Conservation (phyloP, 2,329 filamentous ascomycete genomes). For the Neurospora sp. region DNA sequence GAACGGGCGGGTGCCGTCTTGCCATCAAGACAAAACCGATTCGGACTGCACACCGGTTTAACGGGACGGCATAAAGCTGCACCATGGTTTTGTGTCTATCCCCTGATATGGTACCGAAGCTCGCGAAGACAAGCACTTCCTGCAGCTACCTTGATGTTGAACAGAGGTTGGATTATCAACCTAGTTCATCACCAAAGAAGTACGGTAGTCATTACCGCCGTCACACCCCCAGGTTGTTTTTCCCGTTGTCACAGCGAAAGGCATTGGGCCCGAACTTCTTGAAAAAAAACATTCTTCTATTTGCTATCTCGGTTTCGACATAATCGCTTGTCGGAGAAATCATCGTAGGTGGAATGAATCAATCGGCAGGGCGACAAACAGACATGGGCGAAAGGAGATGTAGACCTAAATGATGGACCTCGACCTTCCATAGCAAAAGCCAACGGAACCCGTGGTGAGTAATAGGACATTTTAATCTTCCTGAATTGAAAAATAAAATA, state of each 20-base stretch:
- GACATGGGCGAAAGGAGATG: constrained; percentile 27
- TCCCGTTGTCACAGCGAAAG: not conserved
- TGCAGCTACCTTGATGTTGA: not conserved
- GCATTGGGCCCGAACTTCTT: not conserved
- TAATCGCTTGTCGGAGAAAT: not conserved
- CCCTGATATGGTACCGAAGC: not conserved
- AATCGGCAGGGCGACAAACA: not conserved
- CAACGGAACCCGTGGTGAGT: constrained; percentile 59
- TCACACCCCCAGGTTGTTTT: not conserved
- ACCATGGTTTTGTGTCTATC: not conserved
- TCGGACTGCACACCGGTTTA: not conserved
- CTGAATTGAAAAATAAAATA: constrained; percentile 56
- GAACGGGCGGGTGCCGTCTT: no score
- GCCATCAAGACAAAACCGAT: not conserved
- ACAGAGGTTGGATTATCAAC: not conserved
- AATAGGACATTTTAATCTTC: constrained; percentile 56
- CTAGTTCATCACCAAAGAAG: not conserved
- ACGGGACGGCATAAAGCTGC: not conserved
- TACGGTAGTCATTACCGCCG: not conserved
- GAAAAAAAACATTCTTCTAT: not conserved
- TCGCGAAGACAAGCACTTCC: not conserved
- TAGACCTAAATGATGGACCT: constrained; percentile 63
- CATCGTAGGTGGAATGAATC: not conserved
- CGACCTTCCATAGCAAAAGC: constrained; percentile 44
- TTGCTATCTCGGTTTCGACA: not conserved